Conservation (phyloP, 169 alveolate genomes). For the Toxoplasma gondii region DNA sequence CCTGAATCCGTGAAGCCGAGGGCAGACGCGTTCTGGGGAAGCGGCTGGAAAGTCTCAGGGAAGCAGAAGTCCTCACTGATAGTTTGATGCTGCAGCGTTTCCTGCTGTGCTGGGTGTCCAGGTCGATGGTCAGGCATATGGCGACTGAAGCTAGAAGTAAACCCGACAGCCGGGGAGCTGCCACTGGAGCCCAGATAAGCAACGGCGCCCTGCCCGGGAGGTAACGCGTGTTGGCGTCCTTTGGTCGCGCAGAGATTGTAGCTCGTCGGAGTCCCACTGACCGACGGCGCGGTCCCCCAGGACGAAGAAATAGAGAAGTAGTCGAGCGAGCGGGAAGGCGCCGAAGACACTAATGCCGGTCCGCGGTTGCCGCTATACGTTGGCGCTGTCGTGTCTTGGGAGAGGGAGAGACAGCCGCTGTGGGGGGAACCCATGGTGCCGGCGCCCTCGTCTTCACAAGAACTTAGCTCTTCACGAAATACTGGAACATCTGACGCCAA, state of each 20-base stretch:
- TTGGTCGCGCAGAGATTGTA: background rate
- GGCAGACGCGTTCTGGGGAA: too few species aligned
- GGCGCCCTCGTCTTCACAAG: background rate
- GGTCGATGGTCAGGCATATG: too few species aligned
- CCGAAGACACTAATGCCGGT: background rate
- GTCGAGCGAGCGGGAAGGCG: background rate
- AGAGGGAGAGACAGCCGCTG: background rate
- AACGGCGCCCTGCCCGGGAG: too few species aligned
- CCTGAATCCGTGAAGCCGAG: too few species aligned
- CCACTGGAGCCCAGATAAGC: too few species aligned
- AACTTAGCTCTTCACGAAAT: background rate
- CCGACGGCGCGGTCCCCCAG: background rate
- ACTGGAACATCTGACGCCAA: background rate
- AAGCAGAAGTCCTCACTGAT: too few species aligned
- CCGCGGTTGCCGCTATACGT: background rate
- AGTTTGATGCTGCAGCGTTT: too few species aligned
- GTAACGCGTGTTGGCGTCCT: too few species aligned
- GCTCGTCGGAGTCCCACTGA: background rate
- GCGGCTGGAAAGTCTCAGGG: too few species aligned
- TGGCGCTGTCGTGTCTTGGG: background rate
- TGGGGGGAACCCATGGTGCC: background rate
- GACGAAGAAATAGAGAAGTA: background rate
- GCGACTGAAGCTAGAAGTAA: too few species aligned
- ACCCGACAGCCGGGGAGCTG: too few species aligned
- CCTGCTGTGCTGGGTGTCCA: too few species aligned